Evolutionary conservation across 495 filamentous ascomycete species (phyloP), one percentile per base, ranked within the genome.

Genomic region (Penicillium desertorum): DNA sequence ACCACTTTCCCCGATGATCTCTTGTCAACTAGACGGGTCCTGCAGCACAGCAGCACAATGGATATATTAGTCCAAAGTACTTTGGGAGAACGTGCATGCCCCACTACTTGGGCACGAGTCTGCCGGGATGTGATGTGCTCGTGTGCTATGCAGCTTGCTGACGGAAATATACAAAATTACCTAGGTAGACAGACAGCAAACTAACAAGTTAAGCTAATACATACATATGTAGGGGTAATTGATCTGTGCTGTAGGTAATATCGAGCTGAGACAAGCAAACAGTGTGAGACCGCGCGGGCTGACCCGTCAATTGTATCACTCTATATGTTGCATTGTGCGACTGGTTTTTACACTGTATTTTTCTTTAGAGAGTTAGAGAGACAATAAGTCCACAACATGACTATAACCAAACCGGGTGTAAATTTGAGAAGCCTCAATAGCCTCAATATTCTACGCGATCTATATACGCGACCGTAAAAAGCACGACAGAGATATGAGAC

Each of bases 61-160:
- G 51, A 32, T n/a, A 50, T 34, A 36, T 4, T 32, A 23, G 25
- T 11, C 3, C 14, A 29, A 45, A 37, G 30, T 46, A n/a, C 22
- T 29, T 55, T 55, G 53, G 53, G 53, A 55, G 53, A 32, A 20
- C 43, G 53, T 55, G 53, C 53, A 55, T 46, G 53, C 53, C 53
- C 53, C 53, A 55, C 53, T 47, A 5, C 43, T 55, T 55, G 53
- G 53, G 53, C 46, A 57, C 46, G 44, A 49, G 54, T 48, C 20
- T 46, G 16, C 25, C n/a, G 14, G 4, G 12, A 22, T 14, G 54
- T 50, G 54, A 57, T 57, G 14, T 50, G 36, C 54, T 30, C 23
- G 23, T 37, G 22, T 57, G 54, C 54, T 23, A 22, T 56, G 45
- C 54, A 57, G 54, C 34, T 49, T 32, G n/a, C n/a, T 48, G 32